phyloP scores from a whole-genome alignment of 768 basidiomycete genomes.

The Rhodosporidiobolus sp. region DNA sequence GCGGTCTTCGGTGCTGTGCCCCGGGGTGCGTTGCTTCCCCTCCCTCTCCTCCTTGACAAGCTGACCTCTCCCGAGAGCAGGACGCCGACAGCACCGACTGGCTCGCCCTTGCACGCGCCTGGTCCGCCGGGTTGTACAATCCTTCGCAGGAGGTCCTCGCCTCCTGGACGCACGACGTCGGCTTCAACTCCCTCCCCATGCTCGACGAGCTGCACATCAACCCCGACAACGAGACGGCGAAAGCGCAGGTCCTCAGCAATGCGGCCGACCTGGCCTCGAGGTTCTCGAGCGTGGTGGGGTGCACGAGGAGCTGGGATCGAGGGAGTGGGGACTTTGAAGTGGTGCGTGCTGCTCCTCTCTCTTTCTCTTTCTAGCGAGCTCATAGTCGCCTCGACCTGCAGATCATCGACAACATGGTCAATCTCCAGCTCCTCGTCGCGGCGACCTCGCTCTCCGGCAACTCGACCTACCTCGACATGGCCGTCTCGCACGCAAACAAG shows the following conservation, averaged over 20 bases:
- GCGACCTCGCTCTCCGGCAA: conserved; percentile 63
- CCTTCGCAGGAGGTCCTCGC: background rate
- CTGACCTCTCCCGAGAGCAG: too few relatives aligned
- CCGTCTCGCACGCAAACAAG: conserved; percentile 63
- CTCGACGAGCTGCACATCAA: background rate
- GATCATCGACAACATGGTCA: conserved; percentile 59
- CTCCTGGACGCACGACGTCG: conserved; percentile 20
- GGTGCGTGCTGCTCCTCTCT: background rate
- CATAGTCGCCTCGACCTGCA: too few relatives aligned
- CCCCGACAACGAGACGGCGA: conserved; percentile 1
- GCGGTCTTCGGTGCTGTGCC: conserved; percentile 2
- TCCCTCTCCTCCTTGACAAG: too few relatives aligned
- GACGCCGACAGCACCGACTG: background rate
- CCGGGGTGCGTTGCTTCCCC: background rate
- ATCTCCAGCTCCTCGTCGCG: conserved; percentile 58
- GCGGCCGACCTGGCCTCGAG: background rate
- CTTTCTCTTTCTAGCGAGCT: too few relatives aligned
- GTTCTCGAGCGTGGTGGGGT: conserved; percentile 1
- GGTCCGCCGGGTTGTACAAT: background rate
- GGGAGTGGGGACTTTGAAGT: conserved; percentile 10
- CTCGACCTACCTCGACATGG: conserved; percentile 60
- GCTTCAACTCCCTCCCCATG: conserved; percentile 2
- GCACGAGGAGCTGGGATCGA: conserved; percentile 18
- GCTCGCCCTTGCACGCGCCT: background rate
- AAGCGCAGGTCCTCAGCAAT: background rate